Conservation (phyloP, 805 yeast species). For the Myxozyma udenii region DNA sequence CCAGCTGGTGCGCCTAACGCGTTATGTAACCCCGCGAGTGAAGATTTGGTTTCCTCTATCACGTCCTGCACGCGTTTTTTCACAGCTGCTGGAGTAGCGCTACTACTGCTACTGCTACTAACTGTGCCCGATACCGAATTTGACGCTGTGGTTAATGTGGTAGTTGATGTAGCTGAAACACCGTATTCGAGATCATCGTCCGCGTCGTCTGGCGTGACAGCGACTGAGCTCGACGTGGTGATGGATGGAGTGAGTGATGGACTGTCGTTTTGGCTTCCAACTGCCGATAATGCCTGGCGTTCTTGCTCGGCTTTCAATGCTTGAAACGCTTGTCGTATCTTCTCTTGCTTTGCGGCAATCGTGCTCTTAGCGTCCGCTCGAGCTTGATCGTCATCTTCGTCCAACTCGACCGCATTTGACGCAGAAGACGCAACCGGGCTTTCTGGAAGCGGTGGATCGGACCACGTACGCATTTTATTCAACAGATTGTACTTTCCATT, state of each 20-base stretch:
- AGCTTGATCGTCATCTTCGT: neutral
- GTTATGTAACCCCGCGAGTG: neutral
- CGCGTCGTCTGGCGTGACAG: neutral
- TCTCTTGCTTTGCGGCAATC: conserved; percentile 6
- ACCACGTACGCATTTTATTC: conserved; percentile 71
- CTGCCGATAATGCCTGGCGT: neutral
- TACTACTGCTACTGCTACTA: too few species aligned
- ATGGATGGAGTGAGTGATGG: neutral
- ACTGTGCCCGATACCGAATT: neutral
- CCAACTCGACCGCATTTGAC: neutral
- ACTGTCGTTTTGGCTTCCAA: neutral
- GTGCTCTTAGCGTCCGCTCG: neutral
- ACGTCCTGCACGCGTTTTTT: neutral
- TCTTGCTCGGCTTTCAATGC: conserved; percentile 2
- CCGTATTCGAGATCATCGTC: too few species aligned
- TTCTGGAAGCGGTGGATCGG: conserved; percentile 39
- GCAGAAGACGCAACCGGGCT: neutral
- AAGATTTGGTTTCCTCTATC: too few species aligned
- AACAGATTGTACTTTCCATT: conserved; percentile 52
- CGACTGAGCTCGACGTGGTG: neutral
- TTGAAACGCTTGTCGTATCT: conserved; percentile 3
- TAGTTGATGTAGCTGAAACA: neutral
- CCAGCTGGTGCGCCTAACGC: neutral
- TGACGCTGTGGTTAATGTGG: neutral
- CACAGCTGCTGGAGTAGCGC: too few species aligned